These are phyloP conservation scores for Salix exigua DNA, from an alignment of 345 rosid genomes.

Conservation along the genomic window DNA sequence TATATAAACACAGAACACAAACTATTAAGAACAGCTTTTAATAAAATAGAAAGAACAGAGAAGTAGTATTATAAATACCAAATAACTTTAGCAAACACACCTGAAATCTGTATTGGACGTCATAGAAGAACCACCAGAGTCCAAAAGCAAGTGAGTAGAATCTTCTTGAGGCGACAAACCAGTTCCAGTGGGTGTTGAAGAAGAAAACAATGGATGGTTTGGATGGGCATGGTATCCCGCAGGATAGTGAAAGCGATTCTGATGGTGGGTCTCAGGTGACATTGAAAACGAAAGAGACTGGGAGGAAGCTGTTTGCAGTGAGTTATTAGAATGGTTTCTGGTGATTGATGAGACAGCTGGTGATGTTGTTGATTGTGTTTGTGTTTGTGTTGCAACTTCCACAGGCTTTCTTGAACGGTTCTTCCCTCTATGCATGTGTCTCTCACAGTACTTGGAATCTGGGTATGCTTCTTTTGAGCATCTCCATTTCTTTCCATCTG, in stretches of 20 bases:
- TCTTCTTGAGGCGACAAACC: constrained; percentile 32
- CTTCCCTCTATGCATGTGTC: constrained; percentile 95
- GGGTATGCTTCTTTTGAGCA: constrained; percentile 88
- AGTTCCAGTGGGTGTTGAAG: constrained; percentile 35
- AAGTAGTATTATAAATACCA: not conserved
- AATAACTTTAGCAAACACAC: constrained; percentile 18
- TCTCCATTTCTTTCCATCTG: constrained; percentile 97
- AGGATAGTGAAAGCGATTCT: constrained; percentile 25
- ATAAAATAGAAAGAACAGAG: not conserved
- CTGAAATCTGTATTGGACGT: constrained; percentile 43
- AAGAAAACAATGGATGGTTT: constrained; percentile 29
- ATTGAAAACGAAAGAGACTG: constrained; percentile 33
- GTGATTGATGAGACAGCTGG: constrained; percentile 24
- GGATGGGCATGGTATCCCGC: constrained; percentile 20
- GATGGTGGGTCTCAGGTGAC: constrained; percentile 33
- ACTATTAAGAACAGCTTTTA: not conserved
- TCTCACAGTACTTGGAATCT: constrained; percentile 90
- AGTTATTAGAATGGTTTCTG: constrained; percentile 20
- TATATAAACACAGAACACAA: not conserved
- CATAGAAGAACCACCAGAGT: constrained; percentile 38
- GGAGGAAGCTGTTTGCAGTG: constrained; percentile 18
- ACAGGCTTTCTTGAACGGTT: constrained; percentile 98
- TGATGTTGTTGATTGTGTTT: constrained; percentile 15
- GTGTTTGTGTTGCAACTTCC: constrained; percentile 37
- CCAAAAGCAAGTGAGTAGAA: constrained; percentile 39